Percentiles rank a stretch among this genome's conserved stretches.
phyloP scores from a whole-genome alignment of 495 filamentous ascomycete genomes.

The Podospora comata region DNA sequence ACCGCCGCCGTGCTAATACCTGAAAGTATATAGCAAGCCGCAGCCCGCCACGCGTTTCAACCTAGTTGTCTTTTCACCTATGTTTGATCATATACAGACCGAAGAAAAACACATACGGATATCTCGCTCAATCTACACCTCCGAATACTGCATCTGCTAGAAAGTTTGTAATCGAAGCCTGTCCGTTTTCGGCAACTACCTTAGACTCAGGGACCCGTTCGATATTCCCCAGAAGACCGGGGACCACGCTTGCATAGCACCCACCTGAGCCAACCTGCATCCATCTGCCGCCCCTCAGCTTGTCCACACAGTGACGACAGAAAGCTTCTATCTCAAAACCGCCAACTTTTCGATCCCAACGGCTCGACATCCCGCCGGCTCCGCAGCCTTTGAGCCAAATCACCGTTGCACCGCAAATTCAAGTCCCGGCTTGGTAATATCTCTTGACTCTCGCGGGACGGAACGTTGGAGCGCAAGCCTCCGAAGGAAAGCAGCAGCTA shows the following conservation, averaged over 20 bases:
- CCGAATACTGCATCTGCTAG: neutral
- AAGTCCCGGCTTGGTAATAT: constrained; percentile 5
- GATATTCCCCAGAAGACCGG: constrained; percentile 12
- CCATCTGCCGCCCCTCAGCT: constrained; percentile 6
- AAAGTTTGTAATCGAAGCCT: neutral
- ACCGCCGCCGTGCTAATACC: neutral
- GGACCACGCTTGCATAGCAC: constrained; percentile 22
- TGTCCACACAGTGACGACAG: constrained; percentile 9
- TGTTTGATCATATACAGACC: neutral
- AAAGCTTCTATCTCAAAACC: neutral
- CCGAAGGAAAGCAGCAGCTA: neutral
- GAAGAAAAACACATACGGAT: neutral
- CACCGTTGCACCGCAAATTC: neutral
- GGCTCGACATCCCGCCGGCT: constrained; percentile 1
- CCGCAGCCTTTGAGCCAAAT: constrained; percentile 6
- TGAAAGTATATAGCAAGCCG: neutral
- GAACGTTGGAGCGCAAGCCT: constrained; percentile 15
- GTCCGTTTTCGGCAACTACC: neutral
- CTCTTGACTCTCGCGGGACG: neutral
- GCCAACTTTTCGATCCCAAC: neutral
- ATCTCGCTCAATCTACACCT: neutral
- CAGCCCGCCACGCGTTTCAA: neutral
- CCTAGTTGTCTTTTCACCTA: neutral
- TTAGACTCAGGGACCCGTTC: constrained; percentile 17
- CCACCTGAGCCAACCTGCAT: constrained; percentile 9